Conservation (phyloP, 306 rosid genomes). For the Inga oerstediana region DNA sequence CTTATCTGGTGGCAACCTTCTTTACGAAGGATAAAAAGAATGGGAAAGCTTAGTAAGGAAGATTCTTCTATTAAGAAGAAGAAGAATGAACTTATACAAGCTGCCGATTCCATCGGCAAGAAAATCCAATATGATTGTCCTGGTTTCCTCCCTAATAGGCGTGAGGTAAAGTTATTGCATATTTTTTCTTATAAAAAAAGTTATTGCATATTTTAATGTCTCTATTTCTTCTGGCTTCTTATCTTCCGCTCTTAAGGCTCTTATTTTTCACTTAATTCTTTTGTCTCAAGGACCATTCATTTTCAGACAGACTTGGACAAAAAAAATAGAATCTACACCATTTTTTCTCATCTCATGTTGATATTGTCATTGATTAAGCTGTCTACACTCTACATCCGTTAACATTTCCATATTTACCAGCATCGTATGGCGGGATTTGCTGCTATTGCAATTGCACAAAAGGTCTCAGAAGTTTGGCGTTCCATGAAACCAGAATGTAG, state of each 20-base stretch:
- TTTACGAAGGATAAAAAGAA: conserved; percentile 78
- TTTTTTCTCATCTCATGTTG: too few relatives aligned
- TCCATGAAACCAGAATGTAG: conserved; percentile 77
- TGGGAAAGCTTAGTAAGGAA: conserved; percentile 68
- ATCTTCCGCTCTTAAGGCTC: too few relatives aligned
- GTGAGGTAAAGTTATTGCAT: conserved; percentile 62
- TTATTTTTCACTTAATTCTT: background rate
- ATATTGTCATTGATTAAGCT: too few relatives aligned
- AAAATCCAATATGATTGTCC: conserved; percentile 94
- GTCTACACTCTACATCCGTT: too few relatives aligned
- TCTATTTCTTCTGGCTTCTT: too few relatives aligned
- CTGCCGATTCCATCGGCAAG: conserved; percentile 81
- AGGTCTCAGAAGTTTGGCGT: conserved; percentile 93
- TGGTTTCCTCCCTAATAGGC: conserved; percentile 83
- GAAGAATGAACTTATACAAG: conserved; percentile 69
- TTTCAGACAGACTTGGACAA: too few relatives aligned
- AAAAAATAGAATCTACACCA: too few relatives aligned
- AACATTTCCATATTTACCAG: conserved; percentile 51
- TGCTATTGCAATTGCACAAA: conserved; percentile 93
- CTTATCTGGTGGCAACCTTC: conserved; percentile 57
- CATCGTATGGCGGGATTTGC: conserved; percentile 99
- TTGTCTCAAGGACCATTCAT: too few relatives aligned
- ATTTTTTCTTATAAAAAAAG: background rate
- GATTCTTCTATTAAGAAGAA: conserved; percentile 75
- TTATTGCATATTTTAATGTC: too few relatives aligned